A percentile compares a stretch with the other conserved stretches of the same genome.
Evolutionary conservation across 192 early-diverging fungal species (phyloP).

Genomic region (Podila clonocystis): DNA sequence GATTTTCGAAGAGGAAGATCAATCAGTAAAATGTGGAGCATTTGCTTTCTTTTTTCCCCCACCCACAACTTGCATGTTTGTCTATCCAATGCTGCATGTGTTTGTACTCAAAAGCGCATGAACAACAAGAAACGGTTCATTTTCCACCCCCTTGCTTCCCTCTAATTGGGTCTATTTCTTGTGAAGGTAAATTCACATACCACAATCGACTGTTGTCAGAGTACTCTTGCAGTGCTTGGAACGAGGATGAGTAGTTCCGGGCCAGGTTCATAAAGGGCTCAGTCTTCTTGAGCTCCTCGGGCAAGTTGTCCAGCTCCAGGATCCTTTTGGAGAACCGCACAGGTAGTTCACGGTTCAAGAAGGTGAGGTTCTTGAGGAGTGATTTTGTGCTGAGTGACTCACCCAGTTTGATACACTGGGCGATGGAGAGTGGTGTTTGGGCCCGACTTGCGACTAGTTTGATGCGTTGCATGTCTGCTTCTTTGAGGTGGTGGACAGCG

Average conservation of each 20-base stretch:
- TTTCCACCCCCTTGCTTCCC: no score
- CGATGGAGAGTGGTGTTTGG: slow-evolving; percentile 43
- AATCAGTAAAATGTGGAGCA: no score
- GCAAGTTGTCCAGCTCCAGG: slow-evolving; percentile 24
- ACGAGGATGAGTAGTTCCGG: slow-evolving; percentile 30
- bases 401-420: slow-evolving; percentile 37
- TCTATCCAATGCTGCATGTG: no score
- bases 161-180: no score
- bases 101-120: no score
- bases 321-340: slow-evolving; percentile 44
- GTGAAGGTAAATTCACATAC: slow-evolving; percentile 7
- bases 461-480: slow-evolving; percentile 16
- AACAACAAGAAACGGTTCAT: neutral
- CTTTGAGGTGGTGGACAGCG: neutral
- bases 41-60: no score
- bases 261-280: slow-evolving; percentile 37
- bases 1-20: no score
- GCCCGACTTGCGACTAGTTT: slow-evolving; percentile 26
- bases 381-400: slow-evolving; percentile 30
- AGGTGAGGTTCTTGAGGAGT: slow-evolving; percentile 36
- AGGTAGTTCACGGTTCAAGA: slow-evolving; percentile 39
- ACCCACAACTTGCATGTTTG: no score
- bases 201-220: slow-evolving; percentile 32
- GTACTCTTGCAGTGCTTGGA: slow-evolving; percentile 28
- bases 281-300: slow-evolving; percentile 21